A percentile compares a stretch with the other conserved stretches of the same genome.
Conservation (phyloP, 202 grass and related monocot species). For the Schoenoplectus triqueter region DNA sequence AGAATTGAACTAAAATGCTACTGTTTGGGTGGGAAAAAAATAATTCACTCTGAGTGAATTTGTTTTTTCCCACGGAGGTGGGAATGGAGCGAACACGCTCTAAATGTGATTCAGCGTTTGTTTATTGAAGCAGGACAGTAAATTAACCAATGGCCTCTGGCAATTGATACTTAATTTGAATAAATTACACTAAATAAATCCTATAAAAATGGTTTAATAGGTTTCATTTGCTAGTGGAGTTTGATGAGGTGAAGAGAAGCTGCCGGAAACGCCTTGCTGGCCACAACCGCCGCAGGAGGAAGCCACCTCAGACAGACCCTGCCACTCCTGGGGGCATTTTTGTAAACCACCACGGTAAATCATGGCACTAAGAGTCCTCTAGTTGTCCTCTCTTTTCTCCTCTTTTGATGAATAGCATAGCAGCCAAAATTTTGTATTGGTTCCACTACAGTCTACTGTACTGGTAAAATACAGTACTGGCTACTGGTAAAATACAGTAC, state of each 20-base stretch:
- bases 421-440: not conserved
- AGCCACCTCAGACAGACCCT: slow-evolving; percentile 67
- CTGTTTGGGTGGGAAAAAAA: too few relatives aligned
- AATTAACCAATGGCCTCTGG: not conserved
- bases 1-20: too few relatives aligned
- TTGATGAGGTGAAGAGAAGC: slow-evolving; percentile 84
- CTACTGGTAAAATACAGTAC: not conserved
- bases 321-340: slow-evolving; percentile 55
- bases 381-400: not conserved
- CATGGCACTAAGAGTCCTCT: not conserved
- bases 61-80: too few relatives aligned
- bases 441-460: not conserved
- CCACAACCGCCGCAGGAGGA: slow-evolving; percentile 71
- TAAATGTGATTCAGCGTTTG: not conserved
- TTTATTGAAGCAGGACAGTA: not conserved
- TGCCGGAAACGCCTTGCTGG: slow-evolving; percentile 82
- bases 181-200: not conserved
- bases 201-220: slow-evolving; percentile 32
- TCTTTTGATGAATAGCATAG: not conserved
- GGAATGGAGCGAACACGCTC: too few relatives aligned
- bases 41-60: too few relatives aligned
- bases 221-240: slow-evolving; percentile 79
- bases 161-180: not conserved
- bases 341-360: slow-evolving; percentile 59
- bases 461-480: too few relatives aligned